These are phyloP conservation scores for Backusella sp. DNA, from an alignment of 192 early-diverging fungal species.

Conservation along the genomic window DNA sequence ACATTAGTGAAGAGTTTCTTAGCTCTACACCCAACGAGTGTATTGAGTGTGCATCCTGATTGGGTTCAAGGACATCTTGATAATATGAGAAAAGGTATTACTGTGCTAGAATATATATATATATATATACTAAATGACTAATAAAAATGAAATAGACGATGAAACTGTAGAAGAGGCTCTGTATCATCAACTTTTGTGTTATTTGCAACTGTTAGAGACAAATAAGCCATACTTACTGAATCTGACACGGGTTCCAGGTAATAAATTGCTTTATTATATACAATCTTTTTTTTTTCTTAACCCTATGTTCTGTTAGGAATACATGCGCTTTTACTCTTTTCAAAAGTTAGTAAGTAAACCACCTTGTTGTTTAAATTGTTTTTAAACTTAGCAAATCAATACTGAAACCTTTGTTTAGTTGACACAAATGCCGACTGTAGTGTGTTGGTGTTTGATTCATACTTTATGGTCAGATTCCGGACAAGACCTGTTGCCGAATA, in stretches of 20 bases:
- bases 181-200: constrained; percentile 57
- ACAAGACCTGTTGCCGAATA: constrained; percentile 37
- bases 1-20: constrained; percentile 46
- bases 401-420: constrained; percentile 31
- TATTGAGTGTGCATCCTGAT: constrained; percentile 58
- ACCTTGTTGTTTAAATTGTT: neutral
- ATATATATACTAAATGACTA: neutral
- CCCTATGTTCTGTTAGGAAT: constrained; percentile 30
- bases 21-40: constrained; percentile 61
- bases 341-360: constrained; percentile 46
- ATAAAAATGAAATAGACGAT: constrained; percentile 25
- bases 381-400: neutral
- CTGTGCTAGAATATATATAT: neutral
- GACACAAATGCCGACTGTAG: constrained; percentile 57
- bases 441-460: constrained; percentile 57
- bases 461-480: constrained; percentile 50
- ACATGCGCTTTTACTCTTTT: constrained; percentile 57
- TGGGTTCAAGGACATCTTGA: constrained; percentile 44
- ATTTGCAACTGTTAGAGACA: constrained; percentile 63
- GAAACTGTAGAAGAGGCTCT: constrained; percentile 27
- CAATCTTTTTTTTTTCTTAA: neutral
- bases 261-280: neutral
- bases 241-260: constrained; percentile 54
- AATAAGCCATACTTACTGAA: constrained; percentile 67
- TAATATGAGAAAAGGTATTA: constrained; percentile 32